Evolutionary conservation across 306 rosid species (phyloP), one percentile per base, ranked within the genome.

Genomic region (Lotus japonicus): DNA sequence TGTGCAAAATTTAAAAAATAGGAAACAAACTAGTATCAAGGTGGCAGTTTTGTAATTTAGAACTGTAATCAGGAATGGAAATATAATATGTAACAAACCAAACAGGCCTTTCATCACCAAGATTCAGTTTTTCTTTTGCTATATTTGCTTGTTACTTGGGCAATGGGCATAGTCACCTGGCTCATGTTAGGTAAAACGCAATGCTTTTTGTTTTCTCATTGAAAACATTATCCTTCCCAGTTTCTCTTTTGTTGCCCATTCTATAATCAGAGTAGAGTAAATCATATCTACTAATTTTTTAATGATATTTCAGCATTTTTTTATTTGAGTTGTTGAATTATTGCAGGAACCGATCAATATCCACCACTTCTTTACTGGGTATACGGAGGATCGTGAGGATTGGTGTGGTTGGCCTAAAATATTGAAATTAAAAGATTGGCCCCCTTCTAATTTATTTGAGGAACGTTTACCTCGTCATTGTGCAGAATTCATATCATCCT

Each of bases 401-500:
- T 10, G 26, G 54, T 1, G 0, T 28, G 0, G 0, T 5, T 80
- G 96, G 98, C 98, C 98, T n/a, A 89, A 85, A 76, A 80, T 92
- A 64, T 74, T 92, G 77, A 92, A 89, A 80, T 72, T 92, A 58
- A 92, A 92, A 73, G 95, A 88, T 58, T 89, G 96, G 95, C 96
- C 98, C 11, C 89, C 98, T 4, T 84, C 98, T 43, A 83, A 60
- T 74, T 69, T 76, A 51, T 92, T 89, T 77, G 92, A 79, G 75
- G 85, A 87, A 62, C 80, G 94, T 9, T 77, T 92, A 48, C 98
- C 98, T 13, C 89, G 96, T 11, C 98, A 92, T 73, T 81, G 81
- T 79, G 86, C 86, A 7, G 97, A 92, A 79, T 92, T 87, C 70
- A 71, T 89, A 12, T 50, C 77, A 64, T 86, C 83, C 75, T 81